Base-by-base conservation (phyloP, 208 protist genomes). In the Acanthamoeba healyi region DNA sequence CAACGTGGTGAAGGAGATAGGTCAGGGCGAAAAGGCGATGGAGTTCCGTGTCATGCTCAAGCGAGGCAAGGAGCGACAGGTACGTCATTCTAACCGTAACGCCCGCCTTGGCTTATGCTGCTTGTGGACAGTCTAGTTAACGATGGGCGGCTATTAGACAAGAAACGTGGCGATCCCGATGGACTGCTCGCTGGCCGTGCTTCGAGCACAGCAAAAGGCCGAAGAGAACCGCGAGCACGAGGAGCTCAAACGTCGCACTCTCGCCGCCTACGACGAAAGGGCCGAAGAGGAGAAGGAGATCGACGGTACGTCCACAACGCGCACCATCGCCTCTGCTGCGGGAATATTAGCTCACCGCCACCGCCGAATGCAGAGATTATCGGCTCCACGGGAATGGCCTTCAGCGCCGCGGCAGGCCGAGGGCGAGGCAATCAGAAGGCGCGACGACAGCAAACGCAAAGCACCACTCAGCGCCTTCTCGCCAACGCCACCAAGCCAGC, bases 1-100 rank as follows among this genome's bases (percentile, higher is more conserved):
- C 74, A 84, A 84, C 74, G 74, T 84, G n/a, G 42, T 84, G 1
- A 84, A 58, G n/a, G 74, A 84, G 7, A 56, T 56, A 2, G 70
- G 70, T 1, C 74, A 84, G 32, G 74, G 74, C 74, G 74, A 84
- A 26, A 84, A 84, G 74, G 74, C 56, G 2, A 93, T 93, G 88
- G 88, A 72, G 26, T 93, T 93, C 88, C 88, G 88, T 6, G 38
- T 93, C 29, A 51, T 93, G 65, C 58, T 93, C 44, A 93, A 93
- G 46, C 38, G 49, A 1, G 88, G 88, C 65, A 93, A 93, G 17
- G 49, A 93, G 32, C 88, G 49, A 2, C 88, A 93, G 46, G 67
- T 81, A 34, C 38, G 32, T 72, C 9, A 6, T 72, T 72, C 12
- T 72, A 6, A 7, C 63, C 10, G 6, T 7, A 42, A 70, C 22